A percentile compares a stretch with the other conserved stretches of the same genome.
phyloP scores from a whole-genome alignment of 2,329 filamentous ascomycete genomes.

The Aspergillus quadricinctus region DNA sequence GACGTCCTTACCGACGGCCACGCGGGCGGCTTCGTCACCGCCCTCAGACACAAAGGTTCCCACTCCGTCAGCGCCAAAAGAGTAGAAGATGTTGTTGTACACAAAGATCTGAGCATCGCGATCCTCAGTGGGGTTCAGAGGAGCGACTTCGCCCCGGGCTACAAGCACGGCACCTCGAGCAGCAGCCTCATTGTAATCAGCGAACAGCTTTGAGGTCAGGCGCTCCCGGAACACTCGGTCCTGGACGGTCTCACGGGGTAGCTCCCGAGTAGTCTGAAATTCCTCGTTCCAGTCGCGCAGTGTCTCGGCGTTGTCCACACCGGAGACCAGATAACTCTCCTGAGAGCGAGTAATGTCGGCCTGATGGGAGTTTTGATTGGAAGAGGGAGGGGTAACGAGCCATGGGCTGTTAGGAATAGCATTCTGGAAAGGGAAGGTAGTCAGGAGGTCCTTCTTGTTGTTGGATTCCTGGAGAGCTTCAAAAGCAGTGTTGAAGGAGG shows the following conservation, averaged over 20 bases:
- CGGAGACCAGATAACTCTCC: conserved; percentile 84
- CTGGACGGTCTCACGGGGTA: conserved; percentile 89
- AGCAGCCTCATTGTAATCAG: conserved; percentile 95
- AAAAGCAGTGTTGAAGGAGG: conserved; percentile 76
- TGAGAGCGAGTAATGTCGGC: conserved; percentile 85
- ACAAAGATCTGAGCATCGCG: conserved; percentile 96
- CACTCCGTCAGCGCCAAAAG: conserved; percentile 94
- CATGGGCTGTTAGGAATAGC: conserved; percentile 88
- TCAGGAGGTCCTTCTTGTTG: conserved; percentile 77
- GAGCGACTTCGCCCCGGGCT: conserved; percentile 84
- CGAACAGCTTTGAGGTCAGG: conserved; percentile 90
- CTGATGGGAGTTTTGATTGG: conserved; percentile 65
- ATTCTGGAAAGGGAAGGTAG: conserved; percentile 94
- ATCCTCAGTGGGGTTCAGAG: conserved; percentile 89
- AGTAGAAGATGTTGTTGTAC: conserved; percentile 99
- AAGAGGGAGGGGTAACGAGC: conserved; percentile 67
- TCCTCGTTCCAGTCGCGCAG: conserved; percentile 98
- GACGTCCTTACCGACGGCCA: conserved; percentile 95
- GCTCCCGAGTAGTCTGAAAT: conserved; percentile 91
- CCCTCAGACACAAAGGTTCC: conserved; percentile 96
- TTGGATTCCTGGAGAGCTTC: conserved; percentile 77
- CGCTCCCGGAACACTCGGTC: conserved; percentile 95
- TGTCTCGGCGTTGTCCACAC: conserved; percentile 89
- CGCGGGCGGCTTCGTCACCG: conserved; percentile 90
- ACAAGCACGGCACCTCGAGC: conserved; percentile 88